phyloP scores from a whole-genome alignment of 805 yeast species.

The Candida stauntonica region DNA sequence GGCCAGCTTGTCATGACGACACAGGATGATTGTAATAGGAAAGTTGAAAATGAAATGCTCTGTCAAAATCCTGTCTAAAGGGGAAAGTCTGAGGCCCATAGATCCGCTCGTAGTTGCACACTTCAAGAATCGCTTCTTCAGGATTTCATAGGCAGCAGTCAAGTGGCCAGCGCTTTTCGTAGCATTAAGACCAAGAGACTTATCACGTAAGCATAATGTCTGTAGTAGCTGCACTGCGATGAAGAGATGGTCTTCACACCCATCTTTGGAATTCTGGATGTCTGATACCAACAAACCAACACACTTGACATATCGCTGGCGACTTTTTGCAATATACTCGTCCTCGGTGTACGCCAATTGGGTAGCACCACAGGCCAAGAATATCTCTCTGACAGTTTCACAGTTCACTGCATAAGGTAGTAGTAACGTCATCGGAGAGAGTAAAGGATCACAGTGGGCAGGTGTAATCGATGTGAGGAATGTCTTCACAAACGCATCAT shows the following conservation, averaged over 20 bases:
- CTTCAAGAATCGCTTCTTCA: slow-evolving; percentile 21
- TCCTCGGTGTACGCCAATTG: slow-evolving; percentile 21
- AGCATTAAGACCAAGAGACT: slow-evolving; percentile 24
- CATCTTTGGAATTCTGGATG: slow-evolving; percentile 18
- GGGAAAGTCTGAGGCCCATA: slow-evolving; percentile 7
- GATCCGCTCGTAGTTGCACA: slow-evolving; percentile 1
- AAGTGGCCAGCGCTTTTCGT: slow-evolving; percentile 26
- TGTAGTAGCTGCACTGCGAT: slow-evolving; percentile 25
- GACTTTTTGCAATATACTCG: slow-evolving; percentile 14
- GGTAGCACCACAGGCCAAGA: slow-evolving; percentile 27
- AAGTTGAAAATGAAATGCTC: slow-evolving; percentile 26
- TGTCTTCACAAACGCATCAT: slow-evolving; percentile 19
- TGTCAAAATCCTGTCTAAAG: slow-evolving; percentile 20
- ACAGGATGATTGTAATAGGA: slow-evolving; percentile 24
- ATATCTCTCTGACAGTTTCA: slow-evolving; percentile 20
- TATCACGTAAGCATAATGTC: slow-evolving; percentile 25
- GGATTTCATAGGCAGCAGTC: slow-evolving; percentile 25
- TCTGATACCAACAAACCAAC: slow-evolving; percentile 19
- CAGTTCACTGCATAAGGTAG: slow-evolving; percentile 19
- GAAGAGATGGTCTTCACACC: slow-evolving; percentile 25
- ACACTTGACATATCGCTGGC: slow-evolving; percentile 19
- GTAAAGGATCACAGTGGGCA: slow-evolving; percentile 19
- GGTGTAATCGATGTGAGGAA: slow-evolving; percentile 24
- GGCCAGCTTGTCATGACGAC: slow-evolving; percentile 22
- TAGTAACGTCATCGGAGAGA: slow-evolving; percentile 19